A percentile compares a stretch with the other conserved stretches of the same genome.
Conservation (phyloP, 208 protist species). For the Leptomonas seymouri region DNA sequence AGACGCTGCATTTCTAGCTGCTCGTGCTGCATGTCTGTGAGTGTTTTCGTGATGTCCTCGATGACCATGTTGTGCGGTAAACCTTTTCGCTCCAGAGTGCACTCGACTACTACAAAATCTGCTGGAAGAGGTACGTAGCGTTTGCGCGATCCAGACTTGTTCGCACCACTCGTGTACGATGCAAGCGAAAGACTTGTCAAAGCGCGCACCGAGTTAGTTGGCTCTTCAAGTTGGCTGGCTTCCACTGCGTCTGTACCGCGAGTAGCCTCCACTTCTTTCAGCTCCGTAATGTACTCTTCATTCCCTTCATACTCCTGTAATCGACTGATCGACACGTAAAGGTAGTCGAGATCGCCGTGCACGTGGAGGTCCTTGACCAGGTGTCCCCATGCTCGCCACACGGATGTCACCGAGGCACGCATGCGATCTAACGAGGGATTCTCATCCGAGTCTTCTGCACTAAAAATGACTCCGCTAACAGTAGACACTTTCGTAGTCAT, state of each 20-base stretch:
- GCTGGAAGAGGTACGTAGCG: slow-evolving; percentile 54
- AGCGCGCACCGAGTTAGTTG: slow-evolving; percentile 6
- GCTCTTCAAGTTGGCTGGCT: slow-evolving; percentile 2
- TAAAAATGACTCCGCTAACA: slow-evolving; percentile 54
- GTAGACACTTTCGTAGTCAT: slow-evolving; percentile 50
- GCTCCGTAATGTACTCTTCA: slow-evolving; percentile 50
- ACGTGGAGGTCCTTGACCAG: slow-evolving; percentile 88
- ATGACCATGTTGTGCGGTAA: slow-evolving; percentile 85
- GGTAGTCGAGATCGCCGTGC: slow-evolving; percentile 78
- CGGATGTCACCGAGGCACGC: slow-evolving; percentile 60
- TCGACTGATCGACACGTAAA: slow-evolving; percentile 76
- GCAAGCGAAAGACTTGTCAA: background rate
- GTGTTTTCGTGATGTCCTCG: slow-evolving; percentile 73
- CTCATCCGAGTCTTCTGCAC: slow-evolving; percentile 34
- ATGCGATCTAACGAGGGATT: slow-evolving; percentile 37
- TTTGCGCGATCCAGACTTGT: slow-evolving; percentile 13
- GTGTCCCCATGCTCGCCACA: slow-evolving; percentile 87
- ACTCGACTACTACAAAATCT: slow-evolving; percentile 86
- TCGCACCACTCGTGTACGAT: background rate
- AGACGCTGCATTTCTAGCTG: slow-evolving; percentile 72
- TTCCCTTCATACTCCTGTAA: slow-evolving; percentile 56
- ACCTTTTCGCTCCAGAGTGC: slow-evolving; percentile 77
- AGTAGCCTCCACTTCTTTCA: slow-evolving; percentile 42
- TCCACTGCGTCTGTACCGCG: slow-evolving; percentile 1
- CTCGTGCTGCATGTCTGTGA: slow-evolving; percentile 75